A percentile compares a stretch with the other conserved stretches of the same genome.
These are phyloP conservation scores for Ceratobasidium sp. DNA, from an alignment of 1,284 basidiomycete genomes.

Conservation along the genomic window DNA sequence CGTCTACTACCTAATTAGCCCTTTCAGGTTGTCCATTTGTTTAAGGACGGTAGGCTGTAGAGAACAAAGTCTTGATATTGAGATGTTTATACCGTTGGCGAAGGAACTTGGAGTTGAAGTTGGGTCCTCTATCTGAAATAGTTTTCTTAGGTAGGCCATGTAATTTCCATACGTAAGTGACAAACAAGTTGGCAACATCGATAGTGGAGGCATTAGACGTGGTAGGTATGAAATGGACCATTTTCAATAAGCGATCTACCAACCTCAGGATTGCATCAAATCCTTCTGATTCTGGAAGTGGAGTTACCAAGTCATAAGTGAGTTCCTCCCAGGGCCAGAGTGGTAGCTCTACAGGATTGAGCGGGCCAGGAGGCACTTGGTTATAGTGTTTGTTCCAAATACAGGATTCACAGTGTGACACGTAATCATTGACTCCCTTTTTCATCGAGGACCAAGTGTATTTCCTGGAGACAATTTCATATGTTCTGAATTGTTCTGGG, in stretches of 20 bases:
- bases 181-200: conserved; percentile 3
- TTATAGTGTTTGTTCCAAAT: neutral
- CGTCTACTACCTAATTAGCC: conserved; percentile 55
- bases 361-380: too few species aligned
- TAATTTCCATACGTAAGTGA: conserved; percentile 23
- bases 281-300: neutral
- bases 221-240: conserved; percentile 49
- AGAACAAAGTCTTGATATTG: conserved; percentile 48
- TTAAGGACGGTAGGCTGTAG: conserved; percentile 57
- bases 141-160: conserved; percentile 20
- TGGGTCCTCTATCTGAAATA: neutral
- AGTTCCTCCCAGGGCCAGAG: conserved; percentile 7
- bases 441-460: neutral
- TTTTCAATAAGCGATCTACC: neutral
- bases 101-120: conserved; percentile 53
- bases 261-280: neutral
- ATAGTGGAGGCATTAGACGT: neutral
- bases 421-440: neutral
- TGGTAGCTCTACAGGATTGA: neutral
- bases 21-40: conserved; percentile 58
- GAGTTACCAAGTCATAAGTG: neutral
- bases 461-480: neutral
- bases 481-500: conserved; percentile 49
- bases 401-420: conserved; percentile 36
- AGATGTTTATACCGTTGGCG: conserved; percentile 43